Percentiles rank a stretch among this genome's conserved stretches.
phyloP scores from a whole-genome alignment of 2,329 filamentous ascomycete genomes.

The Zymoseptoria crescenta region DNA sequence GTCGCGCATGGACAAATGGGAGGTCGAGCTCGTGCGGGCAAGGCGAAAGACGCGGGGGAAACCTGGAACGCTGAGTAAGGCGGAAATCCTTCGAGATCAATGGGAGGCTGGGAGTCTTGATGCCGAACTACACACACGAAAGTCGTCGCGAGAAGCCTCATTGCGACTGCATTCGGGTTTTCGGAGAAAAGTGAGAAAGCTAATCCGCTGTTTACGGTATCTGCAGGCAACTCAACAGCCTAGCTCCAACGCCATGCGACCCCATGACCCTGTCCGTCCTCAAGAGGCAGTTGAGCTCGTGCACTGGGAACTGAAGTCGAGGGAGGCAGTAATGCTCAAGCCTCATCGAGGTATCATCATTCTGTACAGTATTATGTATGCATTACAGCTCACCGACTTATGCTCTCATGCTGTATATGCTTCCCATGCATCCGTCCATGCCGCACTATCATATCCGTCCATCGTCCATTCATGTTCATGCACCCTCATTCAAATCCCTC shows the following conservation, averaged over 20 bases:
- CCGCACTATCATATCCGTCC: neutral
- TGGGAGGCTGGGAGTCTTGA: too few species aligned
- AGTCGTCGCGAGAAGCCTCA: too few species aligned
- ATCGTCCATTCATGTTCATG: neutral
- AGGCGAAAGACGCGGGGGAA: too few species aligned
- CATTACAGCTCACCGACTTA: neutral
- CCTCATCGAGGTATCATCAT: neutral
- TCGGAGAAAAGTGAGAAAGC: too few species aligned
- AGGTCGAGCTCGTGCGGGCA: too few species aligned
- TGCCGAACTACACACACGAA: too few species aligned
- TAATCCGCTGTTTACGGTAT: neutral
- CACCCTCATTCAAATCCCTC: neutral
- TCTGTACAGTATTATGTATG: neutral
- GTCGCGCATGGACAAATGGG: too few species aligned
- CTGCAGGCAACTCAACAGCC: neutral
- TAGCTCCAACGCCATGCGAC: neutral
- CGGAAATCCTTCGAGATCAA: too few species aligned
- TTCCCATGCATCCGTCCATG: neutral
- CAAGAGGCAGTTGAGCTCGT: neutral
- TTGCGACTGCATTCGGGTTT: too few species aligned
- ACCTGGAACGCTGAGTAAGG: too few species aligned
- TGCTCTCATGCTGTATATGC: neutral
- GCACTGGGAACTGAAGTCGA: neutral
- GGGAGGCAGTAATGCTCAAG: neutral
- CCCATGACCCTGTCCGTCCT: neutral